A percentile compares a stretch with the other conserved stretches of the same genome.
Conservation (phyloP, 2,329 filamentous ascomycete genomes). For the Aspergillus texensis region DNA sequence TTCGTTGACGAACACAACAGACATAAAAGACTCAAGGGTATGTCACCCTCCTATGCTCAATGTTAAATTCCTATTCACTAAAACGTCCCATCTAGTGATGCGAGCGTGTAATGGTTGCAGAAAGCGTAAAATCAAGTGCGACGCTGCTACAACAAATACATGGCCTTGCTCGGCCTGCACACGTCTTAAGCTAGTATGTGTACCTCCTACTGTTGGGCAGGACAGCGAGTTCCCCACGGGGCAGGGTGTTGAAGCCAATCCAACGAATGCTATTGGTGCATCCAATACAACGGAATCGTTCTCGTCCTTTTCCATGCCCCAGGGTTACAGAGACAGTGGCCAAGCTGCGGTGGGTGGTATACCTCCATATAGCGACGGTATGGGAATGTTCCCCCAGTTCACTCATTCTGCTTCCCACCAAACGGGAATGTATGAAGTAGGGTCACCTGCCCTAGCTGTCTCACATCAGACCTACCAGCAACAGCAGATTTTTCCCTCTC, state of each 20-base stretch:
- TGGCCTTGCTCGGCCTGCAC: slow-evolving; percentile 97
- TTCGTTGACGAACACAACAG: slow-evolving; percentile 99
- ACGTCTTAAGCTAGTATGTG: slow-evolving; percentile 87
- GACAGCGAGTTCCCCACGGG: slow-evolving; percentile 57
- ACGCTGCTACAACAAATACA: slow-evolving; percentile 93
- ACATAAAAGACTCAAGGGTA: slow-evolving; percentile 94
- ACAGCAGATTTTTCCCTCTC: slow-evolving; percentile 29
- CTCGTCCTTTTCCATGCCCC: slow-evolving; percentile 58
- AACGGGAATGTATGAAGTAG: slow-evolving; percentile 34
- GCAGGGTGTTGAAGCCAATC: slow-evolving; percentile 30
- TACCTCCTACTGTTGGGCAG: slow-evolving; percentile 80
- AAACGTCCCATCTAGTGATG: slow-evolving; percentile 68
- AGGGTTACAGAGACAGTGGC: slow-evolving; percentile 47
- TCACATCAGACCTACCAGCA: slow-evolving; percentile 34
- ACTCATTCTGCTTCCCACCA: slow-evolving; percentile 31
- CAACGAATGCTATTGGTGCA: slow-evolving; percentile 22
- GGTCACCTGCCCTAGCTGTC: slow-evolving; percentile 35
- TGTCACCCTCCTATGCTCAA: slow-evolving; percentile 14
- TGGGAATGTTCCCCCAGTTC: slow-evolving; percentile 46
- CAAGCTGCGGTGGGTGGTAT: slow-evolving; percentile 53
- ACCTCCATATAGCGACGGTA: slow-evolving; percentile 46
- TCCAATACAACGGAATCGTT: slow-evolving; percentile 49
- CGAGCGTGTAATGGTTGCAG: slow-evolving; percentile 94
- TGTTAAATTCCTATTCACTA: slow-evolving; percentile 8
- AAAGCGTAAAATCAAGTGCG: slow-evolving; percentile 95